Base-by-base conservation (phyloP, 1,284 basidiomycete species). In the Trichosporon coremiiforme region DNA sequence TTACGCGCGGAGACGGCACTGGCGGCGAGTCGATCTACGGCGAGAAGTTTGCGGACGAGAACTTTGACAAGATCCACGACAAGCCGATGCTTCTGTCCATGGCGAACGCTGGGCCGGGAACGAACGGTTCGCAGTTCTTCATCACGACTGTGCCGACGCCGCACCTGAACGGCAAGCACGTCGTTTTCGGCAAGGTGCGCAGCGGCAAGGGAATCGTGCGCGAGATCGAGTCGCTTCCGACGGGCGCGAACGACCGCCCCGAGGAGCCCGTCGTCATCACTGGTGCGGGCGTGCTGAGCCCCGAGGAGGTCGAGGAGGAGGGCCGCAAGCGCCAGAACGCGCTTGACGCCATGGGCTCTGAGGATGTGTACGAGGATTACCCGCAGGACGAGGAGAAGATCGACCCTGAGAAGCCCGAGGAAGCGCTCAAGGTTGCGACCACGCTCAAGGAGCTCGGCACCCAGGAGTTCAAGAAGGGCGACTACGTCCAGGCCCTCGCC, bases 21-120 rank as follows among this genome's bases (percentile, higher is more conserved):
- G 95, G 96, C 71, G 93, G 93, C 68, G 91, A 90, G 84, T 93
- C 90, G 31, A n/a, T n/a, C n/a, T n/a, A n/a, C n/a, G n/a, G n/a
- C n/a, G n/a, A n/a, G n/a, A n/a, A n/a, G n/a, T n/a, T 78, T 36
- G 76, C 67, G 25, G 95, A 97, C 79, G 95, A 98, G 85, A 93
- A 91, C 85, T 97, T 98, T 82, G 70, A 83, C 45, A 74, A 90
- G 68, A 91, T 90, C 85, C 95, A 98, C 85, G 87, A 86, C 65
- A 90, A 90, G 83, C 88, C 89, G n/a, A 92, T 93, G 79, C 84
- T 94, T 64, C 87, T 97, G 62, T 93, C 91, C 68, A 96, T 96
- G 94, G 94, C 94, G 31, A 97, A 87, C 74, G 85, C 86, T 2
- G 86, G 90, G 36, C 87, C 87, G 77, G 89, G 91, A 85, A 89